Conservation (phyloP, 352 stramenopile genomes). For the Phytophthora palmivora region DNA sequence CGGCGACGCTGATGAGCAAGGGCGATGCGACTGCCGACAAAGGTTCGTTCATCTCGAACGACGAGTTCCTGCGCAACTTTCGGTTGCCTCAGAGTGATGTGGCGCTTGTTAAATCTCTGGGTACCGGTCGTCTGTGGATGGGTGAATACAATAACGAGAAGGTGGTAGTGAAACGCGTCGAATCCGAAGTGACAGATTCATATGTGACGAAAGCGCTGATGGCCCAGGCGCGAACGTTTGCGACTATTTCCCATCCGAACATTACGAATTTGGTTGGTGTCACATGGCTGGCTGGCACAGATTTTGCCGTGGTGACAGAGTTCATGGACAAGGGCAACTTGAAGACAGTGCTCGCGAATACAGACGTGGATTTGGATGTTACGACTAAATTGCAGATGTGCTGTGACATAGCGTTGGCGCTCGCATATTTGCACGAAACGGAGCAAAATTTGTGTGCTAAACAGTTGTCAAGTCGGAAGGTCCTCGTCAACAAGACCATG, state of each 20-base stretch:
- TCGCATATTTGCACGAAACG: conserved; percentile 69
- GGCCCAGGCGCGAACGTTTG: conserved; percentile 55
- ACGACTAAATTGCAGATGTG: conserved; percentile 70
- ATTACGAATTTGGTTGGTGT: conserved; percentile 73
- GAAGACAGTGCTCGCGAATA: conserved; percentile 60
- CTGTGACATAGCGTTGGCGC: conserved; percentile 62
- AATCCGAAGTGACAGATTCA: conserved; percentile 66
- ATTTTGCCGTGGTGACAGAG: conserved; percentile 78
- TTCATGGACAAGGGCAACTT: conserved; percentile 82
- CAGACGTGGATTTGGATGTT: conserved; percentile 61
- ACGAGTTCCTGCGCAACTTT: conserved; percentile 64
- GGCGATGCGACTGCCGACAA: conserved; percentile 49
- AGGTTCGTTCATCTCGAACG: conserved; percentile 70
- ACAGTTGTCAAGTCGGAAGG: conserved; percentile 59
- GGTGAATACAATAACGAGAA: conserved; percentile 63
- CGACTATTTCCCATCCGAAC: conserved; percentile 65
- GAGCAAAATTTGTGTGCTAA: conserved; percentile 59
- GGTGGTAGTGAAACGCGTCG: conserved; percentile 77
- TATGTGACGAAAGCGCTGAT: conserved; percentile 71
- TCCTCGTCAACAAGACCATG: conserved; percentile 57
- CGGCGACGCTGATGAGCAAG: conserved; percentile 59
- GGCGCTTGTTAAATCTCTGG: conserved; percentile 57
- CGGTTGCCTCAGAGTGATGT: conserved; percentile 65
- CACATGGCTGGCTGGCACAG: conserved; percentile 75
- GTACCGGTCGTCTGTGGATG: conserved; percentile 59